Percentiles rank a stretch among this genome's conserved stretches.
These are phyloP conservation scores for Candida ortonii DNA, from an alignment of 805 yeast species.

Conservation along the genomic window DNA sequence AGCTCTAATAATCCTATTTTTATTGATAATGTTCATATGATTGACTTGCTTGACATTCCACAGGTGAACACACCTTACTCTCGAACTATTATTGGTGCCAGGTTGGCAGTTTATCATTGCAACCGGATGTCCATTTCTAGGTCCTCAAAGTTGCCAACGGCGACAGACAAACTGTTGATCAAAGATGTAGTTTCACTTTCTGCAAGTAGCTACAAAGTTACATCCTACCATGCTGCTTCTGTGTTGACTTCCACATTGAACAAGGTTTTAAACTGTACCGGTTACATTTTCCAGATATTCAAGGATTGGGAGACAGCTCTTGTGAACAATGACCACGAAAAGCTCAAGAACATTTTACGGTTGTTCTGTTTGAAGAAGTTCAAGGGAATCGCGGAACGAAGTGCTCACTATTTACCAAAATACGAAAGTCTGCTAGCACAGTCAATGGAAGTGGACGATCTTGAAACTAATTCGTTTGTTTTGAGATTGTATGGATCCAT, in stretches of 20 bases:
- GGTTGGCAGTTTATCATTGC: constrained; percentile 71
- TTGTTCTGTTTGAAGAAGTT: constrained; percentile 58
- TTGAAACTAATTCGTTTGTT: constrained; percentile 53
- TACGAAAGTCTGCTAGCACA: constrained; percentile 48
- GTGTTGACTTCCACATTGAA: constrained; percentile 67
- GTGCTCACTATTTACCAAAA: constrained; percentile 48
- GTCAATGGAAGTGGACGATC: constrained; percentile 56
- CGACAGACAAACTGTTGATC: constrained; percentile 58
- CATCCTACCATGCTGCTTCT: constrained; percentile 67
- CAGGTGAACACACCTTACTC: constrained; percentile 70
- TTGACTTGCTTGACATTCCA: constrained; percentile 54
- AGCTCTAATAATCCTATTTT: constrained; percentile 27
- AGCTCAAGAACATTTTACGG: constrained; percentile 61
- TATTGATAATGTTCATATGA: constrained; percentile 37
- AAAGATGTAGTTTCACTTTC: constrained; percentile 63
- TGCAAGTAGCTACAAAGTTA: constrained; percentile 65
- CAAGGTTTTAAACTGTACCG: constrained; percentile 57
- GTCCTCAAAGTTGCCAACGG: constrained; percentile 68
- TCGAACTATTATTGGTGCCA: constrained; percentile 70
- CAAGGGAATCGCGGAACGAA: constrained; percentile 54
- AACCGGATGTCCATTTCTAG: constrained; percentile 70
- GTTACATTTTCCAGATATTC: constrained; percentile 47
- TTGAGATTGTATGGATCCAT: constrained; percentile 46
- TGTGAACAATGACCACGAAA: constrained; percentile 45
- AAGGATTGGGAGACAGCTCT: constrained; percentile 45